Evolutionary conservation across 2,329 filamentous ascomycete genomes (phyloP).

Genomic region (Venturiaceae sp.): DNA sequence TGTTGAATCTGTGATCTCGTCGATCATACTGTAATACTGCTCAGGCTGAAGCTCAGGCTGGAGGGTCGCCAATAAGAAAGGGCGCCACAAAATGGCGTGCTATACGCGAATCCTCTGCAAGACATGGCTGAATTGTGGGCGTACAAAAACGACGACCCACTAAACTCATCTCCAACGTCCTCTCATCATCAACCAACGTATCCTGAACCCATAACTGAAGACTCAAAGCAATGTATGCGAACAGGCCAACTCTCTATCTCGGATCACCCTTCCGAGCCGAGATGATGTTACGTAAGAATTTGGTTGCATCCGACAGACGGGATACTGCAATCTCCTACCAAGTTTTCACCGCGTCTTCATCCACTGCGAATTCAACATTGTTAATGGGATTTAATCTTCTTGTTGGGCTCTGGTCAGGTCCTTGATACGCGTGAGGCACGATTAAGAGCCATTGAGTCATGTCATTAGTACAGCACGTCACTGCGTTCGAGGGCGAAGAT

Average conservation of each 20-base stretch:
- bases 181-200: neutral
- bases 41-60: no score
- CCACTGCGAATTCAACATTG: neutral
- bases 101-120: neutral
- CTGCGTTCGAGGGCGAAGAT: constrained; percentile 38
- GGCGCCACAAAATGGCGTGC: neutral
- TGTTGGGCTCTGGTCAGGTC: neutral
- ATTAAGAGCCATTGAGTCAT: constrained; percentile 18
- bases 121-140: neutral
- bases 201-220: neutral
- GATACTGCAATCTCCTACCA: neutral
- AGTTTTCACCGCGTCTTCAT: neutral
- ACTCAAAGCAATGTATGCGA: neutral
- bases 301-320: neutral
- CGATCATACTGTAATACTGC: no score
- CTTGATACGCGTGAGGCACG: neutral
- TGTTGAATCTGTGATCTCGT: no score
- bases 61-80: neutral
- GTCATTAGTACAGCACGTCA: constrained; percentile 44
- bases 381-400: neutral
- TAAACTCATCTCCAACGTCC: neutral
- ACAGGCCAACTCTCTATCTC: no score
- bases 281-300: neutral
- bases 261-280: neutral
- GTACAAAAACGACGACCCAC: neutral